These are phyloP conservation scores for Metschnikowia noctiluminum DNA, from an alignment of 805 yeast genomes.

Conservation along the genomic window DNA sequence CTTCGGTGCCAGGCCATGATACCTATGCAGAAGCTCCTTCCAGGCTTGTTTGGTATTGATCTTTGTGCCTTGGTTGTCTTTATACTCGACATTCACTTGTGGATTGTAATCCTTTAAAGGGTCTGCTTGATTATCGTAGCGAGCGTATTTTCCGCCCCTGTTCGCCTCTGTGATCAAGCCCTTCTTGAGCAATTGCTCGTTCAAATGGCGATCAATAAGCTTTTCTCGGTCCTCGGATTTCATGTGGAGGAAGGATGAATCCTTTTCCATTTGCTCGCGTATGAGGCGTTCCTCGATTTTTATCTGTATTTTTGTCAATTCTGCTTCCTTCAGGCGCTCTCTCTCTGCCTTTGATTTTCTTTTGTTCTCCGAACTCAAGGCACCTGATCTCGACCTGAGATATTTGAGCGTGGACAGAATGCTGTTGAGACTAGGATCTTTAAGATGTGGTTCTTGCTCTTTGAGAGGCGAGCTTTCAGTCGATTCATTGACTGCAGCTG, in stretches of 20 bases:
- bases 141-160: slow-evolving; percentile 8
- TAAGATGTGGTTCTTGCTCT: background rate
- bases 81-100: slow-evolving; percentile 51
- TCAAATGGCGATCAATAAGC: slow-evolving; percentile 27
- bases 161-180: slow-evolving; percentile 20
- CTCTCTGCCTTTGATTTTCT: slow-evolving; percentile 14
- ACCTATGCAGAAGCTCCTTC: slow-evolving; percentile 71
- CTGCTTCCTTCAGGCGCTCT: slow-evolving; percentile 27
- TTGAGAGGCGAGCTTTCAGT: background rate
- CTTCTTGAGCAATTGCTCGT: slow-evolving; percentile 26
- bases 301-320: slow-evolving; percentile 26
- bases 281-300: slow-evolving; percentile 34
- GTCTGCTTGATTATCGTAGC: slow-evolving; percentile 6
- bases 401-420: slow-evolving; percentile 17
- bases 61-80: slow-evolving; percentile 60
- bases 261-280: slow-evolving; percentile 26
- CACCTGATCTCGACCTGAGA: slow-evolving; percentile 5
- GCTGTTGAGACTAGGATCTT: slow-evolving; percentile 5
- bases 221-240: slow-evolving; percentile 28
- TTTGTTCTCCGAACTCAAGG: background rate
- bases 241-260: slow-evolving; percentile 24
- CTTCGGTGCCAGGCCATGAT: slow-evolving; percentile 56
- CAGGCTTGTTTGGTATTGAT: slow-evolving; percentile 69
- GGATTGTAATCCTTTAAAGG: slow-evolving; percentile 40
- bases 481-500: background rate